Conservation (phyloP, 345 rosid species). For the Ricinus communis region DNA sequence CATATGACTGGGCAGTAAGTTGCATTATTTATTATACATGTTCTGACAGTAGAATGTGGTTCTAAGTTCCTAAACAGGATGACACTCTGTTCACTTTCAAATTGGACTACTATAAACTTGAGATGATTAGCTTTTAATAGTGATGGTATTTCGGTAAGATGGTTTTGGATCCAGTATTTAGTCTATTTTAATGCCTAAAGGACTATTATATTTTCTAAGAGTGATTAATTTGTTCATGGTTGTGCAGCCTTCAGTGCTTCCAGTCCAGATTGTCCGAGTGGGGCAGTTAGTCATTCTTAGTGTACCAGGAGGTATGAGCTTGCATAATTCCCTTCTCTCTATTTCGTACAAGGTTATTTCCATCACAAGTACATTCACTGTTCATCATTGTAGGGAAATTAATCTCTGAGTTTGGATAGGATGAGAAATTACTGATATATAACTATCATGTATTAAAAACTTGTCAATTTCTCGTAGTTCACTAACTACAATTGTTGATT, state of each 20-base stretch:
- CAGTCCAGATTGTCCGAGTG: slow-evolving; percentile 78
- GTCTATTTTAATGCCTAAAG: slow-evolving; percentile 3
- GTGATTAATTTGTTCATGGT: slow-evolving; percentile 20
- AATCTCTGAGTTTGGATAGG: neutral
- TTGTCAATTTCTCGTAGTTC: neutral
- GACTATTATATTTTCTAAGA: neutral
- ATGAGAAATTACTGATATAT: neutral
- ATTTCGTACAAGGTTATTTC: neutral
- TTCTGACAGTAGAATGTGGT: neutral
- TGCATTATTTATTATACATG: neutral
- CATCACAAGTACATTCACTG: neutral
- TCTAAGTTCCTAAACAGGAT: neutral
- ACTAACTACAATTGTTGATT: neutral
- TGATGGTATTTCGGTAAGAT: neutral
- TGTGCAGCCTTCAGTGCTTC: slow-evolving; percentile 94
- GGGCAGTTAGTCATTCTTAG: slow-evolving; percentile 90
- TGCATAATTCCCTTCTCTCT: slow-evolving; percentile 8
- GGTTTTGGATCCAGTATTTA: slow-evolving; percentile 10
- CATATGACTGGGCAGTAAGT: slow-evolving; percentile 98
- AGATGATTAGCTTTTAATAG: neutral
- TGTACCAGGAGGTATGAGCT: slow-evolving; percentile 83
- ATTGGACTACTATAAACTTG: neutral
- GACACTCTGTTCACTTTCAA: neutral
- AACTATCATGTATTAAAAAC: slow-evolving; percentile 4
- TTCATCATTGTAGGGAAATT: neutral